Evolutionary conservation across 306 rosid genomes (phyloP).

Genomic region (Myrica gale): DNA sequence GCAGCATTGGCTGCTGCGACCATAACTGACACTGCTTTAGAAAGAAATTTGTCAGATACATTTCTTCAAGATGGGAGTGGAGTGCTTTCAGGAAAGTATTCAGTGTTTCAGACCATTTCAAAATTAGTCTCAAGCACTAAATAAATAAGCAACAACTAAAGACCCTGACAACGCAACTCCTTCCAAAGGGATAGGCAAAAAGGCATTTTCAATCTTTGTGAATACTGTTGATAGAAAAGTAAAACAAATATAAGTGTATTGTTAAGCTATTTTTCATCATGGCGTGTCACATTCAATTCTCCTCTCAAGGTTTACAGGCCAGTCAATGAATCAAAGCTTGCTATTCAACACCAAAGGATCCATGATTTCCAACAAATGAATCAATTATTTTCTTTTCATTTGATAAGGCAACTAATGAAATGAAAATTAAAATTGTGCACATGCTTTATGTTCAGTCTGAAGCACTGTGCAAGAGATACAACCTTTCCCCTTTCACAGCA

Average conservation of each 20-base stretch:
- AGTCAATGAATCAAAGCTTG: constrained; percentile 8
- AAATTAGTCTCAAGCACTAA: background rate
- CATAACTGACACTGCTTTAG: background rate
- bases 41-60: background rate
- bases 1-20: background rate
- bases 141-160: background rate
- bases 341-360: background rate
- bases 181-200: background rate
- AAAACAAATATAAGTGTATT: background rate
- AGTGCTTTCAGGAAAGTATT: too few species aligned
- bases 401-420: background rate
- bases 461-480: constrained; percentile 28
- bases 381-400: background rate
- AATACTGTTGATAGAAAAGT: background rate
- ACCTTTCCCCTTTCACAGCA: constrained; percentile 85
- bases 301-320: constrained; percentile 4
- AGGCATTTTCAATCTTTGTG: background rate
- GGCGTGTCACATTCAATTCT: background rate
- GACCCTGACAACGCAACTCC: background rate
- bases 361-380: constrained; percentile 4
- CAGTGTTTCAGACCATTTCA: background rate
- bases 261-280: too few species aligned
- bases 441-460: constrained; percentile 16
- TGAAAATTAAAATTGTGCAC: background rate
- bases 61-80: too few species aligned